Percentiles rank a stretch among this genome's conserved stretches.
phyloP scores from a whole-genome alignment of 306 rosid species.

The Vigna nakashimae region DNA sequence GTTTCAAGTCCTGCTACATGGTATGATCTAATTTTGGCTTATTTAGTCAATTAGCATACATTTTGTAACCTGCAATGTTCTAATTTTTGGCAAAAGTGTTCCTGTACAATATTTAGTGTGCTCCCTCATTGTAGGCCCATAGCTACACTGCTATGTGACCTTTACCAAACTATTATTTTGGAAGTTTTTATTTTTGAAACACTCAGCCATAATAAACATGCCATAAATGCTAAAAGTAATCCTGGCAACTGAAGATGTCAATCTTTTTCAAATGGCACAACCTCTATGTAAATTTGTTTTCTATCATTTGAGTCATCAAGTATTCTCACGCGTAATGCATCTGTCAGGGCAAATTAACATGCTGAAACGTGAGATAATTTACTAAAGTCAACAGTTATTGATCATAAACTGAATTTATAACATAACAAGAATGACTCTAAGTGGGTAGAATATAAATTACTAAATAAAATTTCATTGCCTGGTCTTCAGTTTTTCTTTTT shows the following conservation, averaged over 20 bases:
- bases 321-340: constrained; percentile 25
- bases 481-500: constrained; percentile 83
- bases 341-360: constrained; percentile 26
- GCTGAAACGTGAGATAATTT: constrained; percentile 30
- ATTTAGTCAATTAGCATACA: constrained; percentile 15
- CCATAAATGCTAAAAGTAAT: constrained; percentile 27
- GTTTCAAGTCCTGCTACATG: constrained; percentile 93
- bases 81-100: constrained; percentile 19
- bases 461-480: constrained; percentile 52
- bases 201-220: constrained; percentile 1
- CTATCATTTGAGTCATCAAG: constrained; percentile 13
- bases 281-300: constrained; percentile 15
- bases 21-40: constrained; percentile 52
- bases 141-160: constrained; percentile 23
- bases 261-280: not conserved
- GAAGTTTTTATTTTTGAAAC: constrained; percentile 1
- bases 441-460: constrained; percentile 48
- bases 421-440: constrained; percentile 37
- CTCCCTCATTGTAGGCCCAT: not conserved
- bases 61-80: constrained; percentile 23
- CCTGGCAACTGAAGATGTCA: not conserved
- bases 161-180: constrained; percentile 28
- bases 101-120: not conserved
- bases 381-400: constrained; percentile 25
- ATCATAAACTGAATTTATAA: constrained; percentile 39